These are phyloP conservation scores for Laburnicola sp. DNA, from an alignment of 2,329 filamentous ascomycete species.

Conservation along the genomic window DNA sequence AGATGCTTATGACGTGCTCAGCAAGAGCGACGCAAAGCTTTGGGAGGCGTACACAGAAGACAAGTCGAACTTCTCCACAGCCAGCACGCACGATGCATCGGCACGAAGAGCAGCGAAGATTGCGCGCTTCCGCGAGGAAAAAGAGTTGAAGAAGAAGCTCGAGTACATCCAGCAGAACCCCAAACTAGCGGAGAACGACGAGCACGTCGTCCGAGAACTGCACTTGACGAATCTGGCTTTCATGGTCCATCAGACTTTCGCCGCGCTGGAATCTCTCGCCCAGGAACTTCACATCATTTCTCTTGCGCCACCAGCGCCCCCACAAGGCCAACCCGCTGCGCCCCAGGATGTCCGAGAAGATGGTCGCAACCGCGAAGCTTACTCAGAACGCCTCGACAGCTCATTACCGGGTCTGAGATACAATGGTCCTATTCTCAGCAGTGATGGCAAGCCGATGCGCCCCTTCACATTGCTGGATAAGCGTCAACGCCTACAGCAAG, in stretches of 20 bases:
- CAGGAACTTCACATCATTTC: conserved; percentile 83
- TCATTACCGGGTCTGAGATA: conserved; percentile 46
- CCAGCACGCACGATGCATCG: conserved; percentile 66
- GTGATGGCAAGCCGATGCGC: conserved; percentile 79
- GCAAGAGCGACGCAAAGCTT: conserved; percentile 65
- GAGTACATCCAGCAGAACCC: conserved; percentile 67
- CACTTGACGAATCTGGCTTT: conserved; percentile 76
- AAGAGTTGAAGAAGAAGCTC: conserved; percentile 80
- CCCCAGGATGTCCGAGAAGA: conserved; percentile 53
- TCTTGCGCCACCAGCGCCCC: conserved; percentile 63
- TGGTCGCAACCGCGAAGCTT: conserved; percentile 56
- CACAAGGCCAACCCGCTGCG: conserved; percentile 41
- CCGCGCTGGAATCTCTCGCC: conserved; percentile 81
- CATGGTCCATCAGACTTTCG: conserved; percentile 77
- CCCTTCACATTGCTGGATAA: conserved; percentile 85
- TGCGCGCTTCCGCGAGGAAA: conserved; percentile 79
- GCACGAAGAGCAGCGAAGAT: conserved; percentile 83
- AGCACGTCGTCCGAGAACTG: conserved; percentile 78
- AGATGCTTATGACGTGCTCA: conserved; percentile 77
- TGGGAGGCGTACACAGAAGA: conserved; percentile 74
- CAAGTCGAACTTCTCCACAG: conserved; percentile 71
- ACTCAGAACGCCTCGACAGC: conserved; percentile 75
- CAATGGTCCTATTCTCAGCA: conserved; percentile 73
- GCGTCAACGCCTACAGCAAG: conserved; percentile 72
- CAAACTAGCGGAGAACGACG: conserved; percentile 69